Percentiles rank a stretch among this genome's conserved stretches.
These are phyloP conservation scores for Candida golubevii DNA, from an alignment of 805 yeast genomes.

Conservation along the genomic window DNA sequence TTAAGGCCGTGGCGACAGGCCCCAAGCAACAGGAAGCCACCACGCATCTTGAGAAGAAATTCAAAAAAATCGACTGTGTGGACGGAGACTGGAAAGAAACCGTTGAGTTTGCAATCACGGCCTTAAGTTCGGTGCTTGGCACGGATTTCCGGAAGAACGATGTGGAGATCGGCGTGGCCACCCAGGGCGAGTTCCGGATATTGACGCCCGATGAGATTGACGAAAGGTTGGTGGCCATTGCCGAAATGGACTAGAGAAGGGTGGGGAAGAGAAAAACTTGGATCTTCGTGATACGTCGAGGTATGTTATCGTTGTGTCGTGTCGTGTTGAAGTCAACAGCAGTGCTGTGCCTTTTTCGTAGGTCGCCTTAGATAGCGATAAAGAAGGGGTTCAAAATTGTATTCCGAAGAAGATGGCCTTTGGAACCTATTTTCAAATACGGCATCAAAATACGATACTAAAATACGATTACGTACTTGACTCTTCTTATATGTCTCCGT, in stretches of 20 bases:
- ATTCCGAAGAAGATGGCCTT: too few relatives aligned
- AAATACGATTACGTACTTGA: too few relatives aligned
- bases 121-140: constrained; percentile 80
- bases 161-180: constrained; percentile 88
- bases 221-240: constrained; percentile 88
- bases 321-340: too few relatives aligned
- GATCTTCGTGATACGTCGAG: not conserved
- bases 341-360: too few relatives aligned
- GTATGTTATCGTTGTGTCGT: not conserved
- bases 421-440: too few relatives aligned
- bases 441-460: too few relatives aligned
- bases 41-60: constrained; percentile 84
- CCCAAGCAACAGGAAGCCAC: constrained; percentile 96
- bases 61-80: constrained; percentile 62
- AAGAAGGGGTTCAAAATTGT: too few relatives aligned
- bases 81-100: constrained; percentile 85
- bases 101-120: constrained; percentile 84
- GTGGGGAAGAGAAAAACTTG: not conserved
- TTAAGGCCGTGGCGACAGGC: constrained; percentile 90
- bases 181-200: constrained; percentile 63
- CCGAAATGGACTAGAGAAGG: constrained; percentile 76
- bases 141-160: constrained; percentile 94
- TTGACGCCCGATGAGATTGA: constrained; percentile 87
- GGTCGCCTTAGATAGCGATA: too few relatives aligned
- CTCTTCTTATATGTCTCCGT: too few relatives aligned